Base-by-base conservation (phyloP, 2,329 filamentous ascomycete species). In the Huntiella savannae region DNA sequence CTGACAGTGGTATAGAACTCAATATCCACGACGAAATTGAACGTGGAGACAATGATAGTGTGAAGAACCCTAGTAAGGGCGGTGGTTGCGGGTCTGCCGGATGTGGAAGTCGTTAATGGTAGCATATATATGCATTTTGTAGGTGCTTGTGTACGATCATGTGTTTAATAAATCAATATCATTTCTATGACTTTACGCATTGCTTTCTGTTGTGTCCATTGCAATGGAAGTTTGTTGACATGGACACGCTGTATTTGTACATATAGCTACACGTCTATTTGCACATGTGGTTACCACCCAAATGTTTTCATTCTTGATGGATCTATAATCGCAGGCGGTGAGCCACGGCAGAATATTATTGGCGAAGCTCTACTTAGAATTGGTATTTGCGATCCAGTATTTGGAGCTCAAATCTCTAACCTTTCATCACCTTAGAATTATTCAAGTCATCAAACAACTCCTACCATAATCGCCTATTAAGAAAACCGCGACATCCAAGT, bases 11-110 rank as follows among this genome's bases (percentile, higher is more conserved):
- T 32, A 16, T 54, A 95, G 86, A 81, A 58, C 65, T 96, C 48
- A 73, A 79, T 44, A 95, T 98, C 62, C 91, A 96, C 60, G 73
- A 93, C 51, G 67, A 93, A 53, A 98, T 81, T 28, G 88, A 98
- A 62, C 71, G 84, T 53, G 86, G 91, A 46, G 82, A 96, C 63
- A 98, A 98, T 58, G 86, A 95, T 55, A 83, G 79, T 33, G 75
- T 95, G 56, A 92, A 87, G 12, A 45, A 36, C 17, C 32, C 49
- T n/a, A 45, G 40, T 5, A 36, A 35, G 17, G 48, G 39, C 12
- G 12, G 13, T 11, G 32, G 38, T 4, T 41, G 28, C 28, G 36
- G 39, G 8, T 41, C 45, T n/a, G 45, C 45, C 19, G 40, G 45
- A n/a, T 50, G 50, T 36, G 40, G 50, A 17, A 49, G 43, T 19